phyloP scores from a whole-genome alignment of 2,329 filamentous ascomycete species.

The Neopestalotiopsis clavispora region DNA sequence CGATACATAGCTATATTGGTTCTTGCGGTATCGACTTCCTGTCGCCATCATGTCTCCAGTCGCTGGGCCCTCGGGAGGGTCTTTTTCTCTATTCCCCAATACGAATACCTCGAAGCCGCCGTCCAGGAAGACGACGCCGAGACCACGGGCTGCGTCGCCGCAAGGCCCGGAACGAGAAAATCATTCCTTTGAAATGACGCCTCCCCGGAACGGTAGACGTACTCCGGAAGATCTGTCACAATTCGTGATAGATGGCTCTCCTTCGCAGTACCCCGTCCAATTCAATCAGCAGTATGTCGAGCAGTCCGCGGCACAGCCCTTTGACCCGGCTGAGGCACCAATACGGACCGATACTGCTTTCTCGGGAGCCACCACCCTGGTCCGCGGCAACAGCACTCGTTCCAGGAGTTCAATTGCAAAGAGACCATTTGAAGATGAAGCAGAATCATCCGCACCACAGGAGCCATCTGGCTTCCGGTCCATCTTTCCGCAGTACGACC shows the following conservation, averaged over 20 bases:
- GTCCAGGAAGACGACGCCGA: constrained; percentile 48
- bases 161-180: constrained; percentile 30
- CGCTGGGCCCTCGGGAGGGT: constrained; percentile 39
- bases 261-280: constrained; percentile 25
- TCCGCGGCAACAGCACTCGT: constrained; percentile 52
- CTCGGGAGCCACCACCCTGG: constrained; percentile 55
- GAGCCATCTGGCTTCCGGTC: constrained; percentile 59
- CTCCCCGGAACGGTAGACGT: constrained; percentile 31
- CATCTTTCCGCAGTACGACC: constrained; percentile 79
- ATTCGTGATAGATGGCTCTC: constrained; percentile 36
- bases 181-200: constrained; percentile 35
- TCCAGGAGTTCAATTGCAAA: constrained; percentile 65
- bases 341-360: constrained; percentile 56
- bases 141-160: constrained; percentile 32
- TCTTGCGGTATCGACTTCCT: background rate
- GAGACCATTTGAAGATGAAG: constrained; percentile 46
- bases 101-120: constrained; percentile 46
- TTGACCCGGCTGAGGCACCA: constrained; percentile 47
- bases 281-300: constrained; percentile 31
- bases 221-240: constrained; percentile 33
- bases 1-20: background rate
- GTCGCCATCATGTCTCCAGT: constrained; percentile 10
- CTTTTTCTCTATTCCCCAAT: constrained; percentile 63
- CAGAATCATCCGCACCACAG: constrained; percentile 27
- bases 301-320: constrained; percentile 42